Base-by-base conservation (phyloP, 495 filamentous ascomycete genomes). In the Elasticomyces elasticus region DNA sequence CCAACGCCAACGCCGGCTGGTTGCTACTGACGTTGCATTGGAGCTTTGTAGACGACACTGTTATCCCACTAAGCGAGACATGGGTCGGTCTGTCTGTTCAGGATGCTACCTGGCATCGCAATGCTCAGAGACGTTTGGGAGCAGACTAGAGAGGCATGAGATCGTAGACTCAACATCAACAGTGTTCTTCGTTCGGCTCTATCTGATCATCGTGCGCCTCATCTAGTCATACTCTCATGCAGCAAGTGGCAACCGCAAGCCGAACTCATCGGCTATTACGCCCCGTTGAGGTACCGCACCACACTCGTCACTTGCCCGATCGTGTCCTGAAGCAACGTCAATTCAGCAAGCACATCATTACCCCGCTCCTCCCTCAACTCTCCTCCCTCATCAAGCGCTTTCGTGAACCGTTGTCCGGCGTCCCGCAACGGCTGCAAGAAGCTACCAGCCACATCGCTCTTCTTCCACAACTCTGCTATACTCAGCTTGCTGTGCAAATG, bases 11-110 rank as follows among this genome's bases (percentile, higher is more conserved):
- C 60, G 61, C 69, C 41, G 74, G 75, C 48, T 84, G 79, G 74
- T 71, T 75, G 5, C 80, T 80, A 23, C 63, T 84, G 65, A 80
- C 78, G 51, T 49, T 94, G 25, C 91, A 95, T 72, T 95, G 86
- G 86, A 85, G 86, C 62, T 62, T 82, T 17, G 83, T 86, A 66
- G 71, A 80, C 24, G 19, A 25, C 33, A 28, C 13, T 10, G 17
- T 13, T 1, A 42, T 44, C 23, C 52, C 57, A 10, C 6, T 51
- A n/a, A 51, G 35, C 19, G 57, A 60, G 12, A 38, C 27, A 1
- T 55, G 52, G 52, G 37, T 51, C 6, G 57, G 45, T 23, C n/a
- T 60, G 11, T n/a, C n/a, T n/a, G n/a, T 51, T 30, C 17, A 52
- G 52, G 5, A 27, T 60, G 26, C 17, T 60, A 12, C 37, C 57